A percentile compares a stretch with the other conserved stretches of the same genome.
Conservation (phyloP, 805 yeast species). For the Candida glaebosa region DNA sequence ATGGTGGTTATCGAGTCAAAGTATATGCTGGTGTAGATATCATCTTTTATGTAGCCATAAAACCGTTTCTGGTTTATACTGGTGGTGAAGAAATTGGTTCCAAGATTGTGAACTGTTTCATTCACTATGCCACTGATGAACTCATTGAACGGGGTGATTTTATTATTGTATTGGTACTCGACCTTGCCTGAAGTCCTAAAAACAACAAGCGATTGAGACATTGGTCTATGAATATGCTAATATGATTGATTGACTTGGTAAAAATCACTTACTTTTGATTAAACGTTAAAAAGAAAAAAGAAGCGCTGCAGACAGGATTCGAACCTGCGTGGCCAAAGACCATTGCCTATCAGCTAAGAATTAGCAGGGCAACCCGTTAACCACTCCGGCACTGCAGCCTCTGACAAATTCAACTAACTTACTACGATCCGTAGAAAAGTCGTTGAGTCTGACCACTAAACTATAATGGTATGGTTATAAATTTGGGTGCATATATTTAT, state of each 20-base stretch:
- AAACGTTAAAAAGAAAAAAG: slow-evolving; percentile 28
- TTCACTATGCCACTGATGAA: slow-evolving; percentile 32
- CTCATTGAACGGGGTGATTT: slow-evolving; percentile 38
- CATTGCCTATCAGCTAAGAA: slow-evolving; percentile 39
- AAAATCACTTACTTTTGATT: not conserved
- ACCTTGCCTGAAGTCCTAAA: slow-evolving; percentile 35
- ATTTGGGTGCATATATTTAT: too few relatives aligned
- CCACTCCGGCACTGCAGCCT: slow-evolving; percentile 85
- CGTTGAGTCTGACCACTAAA: not conserved
- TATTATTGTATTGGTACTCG: slow-evolving; percentile 33
- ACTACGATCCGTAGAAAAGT: not conserved
- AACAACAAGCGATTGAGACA: slow-evolving; percentile 40
- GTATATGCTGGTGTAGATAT: slow-evolving; percentile 32
- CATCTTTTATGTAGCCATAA: slow-evolving; percentile 26
- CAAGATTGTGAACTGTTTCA: slow-evolving; percentile 30
- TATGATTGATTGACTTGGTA: not conserved
- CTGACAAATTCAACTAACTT: not conserved
- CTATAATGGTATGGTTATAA: slow-evolving; percentile 1
- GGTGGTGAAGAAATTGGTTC: slow-evolving; percentile 29
- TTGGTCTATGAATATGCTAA: slow-evolving; percentile 8
- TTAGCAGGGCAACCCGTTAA: slow-evolving; percentile 92
- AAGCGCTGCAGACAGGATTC: slow-evolving; percentile 99
- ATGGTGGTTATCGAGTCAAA: slow-evolving; percentile 37
- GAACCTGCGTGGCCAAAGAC: slow-evolving; percentile 84
- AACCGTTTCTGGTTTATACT: slow-evolving; percentile 31